Conservation (phyloP, 345 rosid genomes). For the Noccaea caerulescens region DNA sequence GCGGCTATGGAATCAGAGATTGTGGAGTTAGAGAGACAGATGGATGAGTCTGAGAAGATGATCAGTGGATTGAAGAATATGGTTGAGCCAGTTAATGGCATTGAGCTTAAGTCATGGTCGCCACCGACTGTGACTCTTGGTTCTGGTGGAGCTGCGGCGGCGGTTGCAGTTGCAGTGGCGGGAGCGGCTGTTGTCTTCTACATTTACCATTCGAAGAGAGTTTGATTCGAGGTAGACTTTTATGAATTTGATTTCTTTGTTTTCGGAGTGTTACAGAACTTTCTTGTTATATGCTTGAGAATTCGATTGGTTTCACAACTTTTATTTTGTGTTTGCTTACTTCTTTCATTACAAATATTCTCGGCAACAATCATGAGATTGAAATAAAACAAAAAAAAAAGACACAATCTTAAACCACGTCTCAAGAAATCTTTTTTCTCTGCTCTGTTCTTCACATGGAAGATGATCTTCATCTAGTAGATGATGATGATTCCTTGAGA, state of each 20-base stretch:
- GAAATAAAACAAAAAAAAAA: not conserved
- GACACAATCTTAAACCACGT: conserved; percentile 12
- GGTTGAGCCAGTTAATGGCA: conserved; percentile 49
- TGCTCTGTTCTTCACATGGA: conserved; percentile 21
- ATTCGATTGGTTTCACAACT: conserved; percentile 23
- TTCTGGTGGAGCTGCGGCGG: conserved; percentile 56
- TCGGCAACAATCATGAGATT: conserved; percentile 33
- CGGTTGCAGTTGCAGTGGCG: conserved; percentile 51
- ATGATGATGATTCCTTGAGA: conserved; percentile 31
- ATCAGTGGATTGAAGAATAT: conserved; percentile 55
- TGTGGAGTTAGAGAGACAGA: conserved; percentile 49
- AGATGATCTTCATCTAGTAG: conserved; percentile 27
- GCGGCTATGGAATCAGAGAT: conserved; percentile 48
- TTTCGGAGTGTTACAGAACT: not conserved
- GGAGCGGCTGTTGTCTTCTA: conserved; percentile 56
- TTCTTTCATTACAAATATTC: conserved; percentile 24
- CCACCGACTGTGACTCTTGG: conserved; percentile 43
- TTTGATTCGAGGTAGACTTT: conserved; percentile 40
- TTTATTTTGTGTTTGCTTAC: conserved; percentile 31
- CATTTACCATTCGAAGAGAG: conserved; percentile 51
- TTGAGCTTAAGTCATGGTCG: conserved; percentile 39
- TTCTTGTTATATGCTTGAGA: conserved; percentile 30
- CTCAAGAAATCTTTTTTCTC: conserved; percentile 3
- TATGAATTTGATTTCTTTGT: conserved; percentile 10
- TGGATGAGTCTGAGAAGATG: conserved; percentile 51